Evolutionary conservation across 2,329 filamentous ascomycete genomes (phyloP), one percentile per base, ranked within the genome.

Genomic region (Fusarium falciforme): DNA sequence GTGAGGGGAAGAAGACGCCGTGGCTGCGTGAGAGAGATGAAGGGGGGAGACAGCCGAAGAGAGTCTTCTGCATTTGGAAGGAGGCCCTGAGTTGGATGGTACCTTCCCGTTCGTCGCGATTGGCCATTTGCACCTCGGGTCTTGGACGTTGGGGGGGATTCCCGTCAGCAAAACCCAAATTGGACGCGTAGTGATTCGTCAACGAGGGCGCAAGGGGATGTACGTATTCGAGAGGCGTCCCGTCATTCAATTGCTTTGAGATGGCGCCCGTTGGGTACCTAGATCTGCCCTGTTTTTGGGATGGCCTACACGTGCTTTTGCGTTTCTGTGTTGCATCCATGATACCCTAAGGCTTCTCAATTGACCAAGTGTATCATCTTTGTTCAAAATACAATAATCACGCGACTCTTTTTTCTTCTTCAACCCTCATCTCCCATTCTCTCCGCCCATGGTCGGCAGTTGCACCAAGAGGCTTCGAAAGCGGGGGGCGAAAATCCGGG

Each of bases 401-500:
- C 62, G 58, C 73, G 66, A 75, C 64, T 71, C 29, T 52, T 27
- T 49, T 14, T 25, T 36, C 52, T 54, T 40, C 31, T 62, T 63
- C 52, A 35, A 49, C 40, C 42, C 16, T 40, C 25, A 40, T 54
- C 49, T 36, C 29, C 25, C 6, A 25, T 42, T 64, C 57, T 54
- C 62, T 70, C 58, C 57, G 64, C 63, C 61, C 71, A 54, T 73
- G 55, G 60, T 67, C 76, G 71, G 74, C 66, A 79, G 68, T 73
- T 76, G 60, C 67, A 47, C 33, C 61, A 40, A 60, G 47, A 38
- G 55, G 20, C 63, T 55, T 69, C 62, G 49, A 67, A 72, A 72
- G 72, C 72, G 63, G 63, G 70, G 67, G 77, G 70, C 61, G 74
- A 78, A 79, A 79, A 79, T 79, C 77, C 73, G 77, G 77, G 77